Conservation (phyloP, 805 yeast species). For the Lipomyces oligophaga region DNA sequence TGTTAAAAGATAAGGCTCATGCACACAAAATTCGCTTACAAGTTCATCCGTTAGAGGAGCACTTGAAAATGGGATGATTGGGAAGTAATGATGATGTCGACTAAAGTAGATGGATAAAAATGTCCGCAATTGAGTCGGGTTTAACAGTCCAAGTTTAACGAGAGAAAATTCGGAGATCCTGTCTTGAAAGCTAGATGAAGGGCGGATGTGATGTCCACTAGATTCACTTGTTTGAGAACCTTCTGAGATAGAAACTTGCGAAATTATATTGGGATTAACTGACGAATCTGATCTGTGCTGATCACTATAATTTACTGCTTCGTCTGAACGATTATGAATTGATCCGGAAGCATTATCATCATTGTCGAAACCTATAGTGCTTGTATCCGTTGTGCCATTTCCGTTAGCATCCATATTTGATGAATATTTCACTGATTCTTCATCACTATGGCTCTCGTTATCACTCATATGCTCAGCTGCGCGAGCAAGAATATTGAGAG, state of each 20-base stretch:
- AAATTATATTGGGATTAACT: too few species aligned
- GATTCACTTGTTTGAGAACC: too few species aligned
- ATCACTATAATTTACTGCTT: too few species aligned
- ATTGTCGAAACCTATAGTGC: too few species aligned
- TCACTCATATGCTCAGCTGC: slow-evolving; percentile 4
- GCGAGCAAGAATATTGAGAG: slow-evolving; percentile 27
- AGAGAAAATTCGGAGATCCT: slow-evolving; percentile 15
- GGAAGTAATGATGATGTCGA: slow-evolving; percentile 27
- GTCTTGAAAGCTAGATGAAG: slow-evolving; percentile 14
- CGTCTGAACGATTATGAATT: too few species aligned
- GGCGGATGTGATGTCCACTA: too few species aligned
- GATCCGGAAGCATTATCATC: too few species aligned
- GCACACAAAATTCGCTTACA: slow-evolving; percentile 8
- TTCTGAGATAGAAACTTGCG: too few species aligned
- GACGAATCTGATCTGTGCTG: too few species aligned
- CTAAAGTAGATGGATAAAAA: slow-evolving; percentile 24
- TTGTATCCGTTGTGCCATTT: too few species aligned
- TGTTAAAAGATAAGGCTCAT: slow-evolving; percentile 15
- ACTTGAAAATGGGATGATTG: slow-evolving; percentile 4
- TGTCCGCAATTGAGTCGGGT: slow-evolving; percentile 23
- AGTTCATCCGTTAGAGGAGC: slow-evolving; percentile 16
- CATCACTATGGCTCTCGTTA: not conserved
- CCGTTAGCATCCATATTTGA: too few species aligned
- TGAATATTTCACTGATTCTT: not conserved
- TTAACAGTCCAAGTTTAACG: slow-evolving; percentile 16